phyloP scores from a whole-genome alignment of 192 early-diverging fungal species.

The Coemansia sp. region DNA sequence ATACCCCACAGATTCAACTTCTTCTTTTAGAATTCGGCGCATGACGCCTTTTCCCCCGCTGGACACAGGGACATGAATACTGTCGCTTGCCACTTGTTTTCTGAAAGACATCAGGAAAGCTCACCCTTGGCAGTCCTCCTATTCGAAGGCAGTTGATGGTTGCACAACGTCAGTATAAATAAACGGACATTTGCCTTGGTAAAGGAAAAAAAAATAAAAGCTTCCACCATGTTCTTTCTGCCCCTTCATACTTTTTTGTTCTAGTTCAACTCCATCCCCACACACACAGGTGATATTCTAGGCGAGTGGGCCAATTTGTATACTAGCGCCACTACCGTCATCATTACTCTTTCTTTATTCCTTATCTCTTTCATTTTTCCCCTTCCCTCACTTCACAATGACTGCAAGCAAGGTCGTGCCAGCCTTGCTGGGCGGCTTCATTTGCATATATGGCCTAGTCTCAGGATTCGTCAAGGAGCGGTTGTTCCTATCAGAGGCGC shows the following conservation, averaged over 20 bases:
- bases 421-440: slow-evolving; percentile 75
- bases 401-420: slow-evolving; percentile 50
- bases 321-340: slow-evolving; percentile 8
- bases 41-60: neutral
- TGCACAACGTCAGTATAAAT: neutral
- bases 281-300: neutral
- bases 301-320: neutral
- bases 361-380: slow-evolving; percentile 2
- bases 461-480: slow-evolving; percentile 73
- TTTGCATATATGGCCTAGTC: slow-evolving; percentile 70
- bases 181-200: neutral
- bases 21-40: slow-evolving; percentile 7
- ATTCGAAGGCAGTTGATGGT: neutral
- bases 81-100: neutral
- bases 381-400: slow-evolving; percentile 4
- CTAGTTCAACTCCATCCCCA: neutral
- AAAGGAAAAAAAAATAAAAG: neutral
- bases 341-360: slow-evolving; percentile 6
- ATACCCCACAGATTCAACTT: neutral
- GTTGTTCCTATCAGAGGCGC: slow-evolving; percentile 69
- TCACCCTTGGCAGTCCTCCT: neutral
- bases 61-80: neutral
- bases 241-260: neutral
- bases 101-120: neutral
- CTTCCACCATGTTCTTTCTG: neutral